Evolutionary conservation across 805 yeast genomes (phyloP).

Genomic region (Wickerhamiella dianesei): DNA sequence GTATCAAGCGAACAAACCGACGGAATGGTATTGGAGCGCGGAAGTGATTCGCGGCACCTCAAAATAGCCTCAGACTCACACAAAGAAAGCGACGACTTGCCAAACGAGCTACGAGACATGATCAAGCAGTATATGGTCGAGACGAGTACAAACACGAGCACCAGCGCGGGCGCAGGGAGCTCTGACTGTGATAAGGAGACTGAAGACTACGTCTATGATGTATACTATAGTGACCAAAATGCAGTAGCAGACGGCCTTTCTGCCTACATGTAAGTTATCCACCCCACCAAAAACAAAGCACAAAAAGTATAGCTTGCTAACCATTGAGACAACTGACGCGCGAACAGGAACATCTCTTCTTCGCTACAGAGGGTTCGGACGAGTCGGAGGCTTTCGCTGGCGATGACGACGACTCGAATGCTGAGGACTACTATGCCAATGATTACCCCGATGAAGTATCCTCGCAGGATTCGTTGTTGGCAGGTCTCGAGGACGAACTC

Average conservation of each 20-base stretch:
- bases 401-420: conserved; percentile 35
- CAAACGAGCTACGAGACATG: conserved; percentile 64
- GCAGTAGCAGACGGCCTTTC: background rate
- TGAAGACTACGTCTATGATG: conserved; percentile 83
- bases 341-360: conserved; percentile 20
- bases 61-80: background rate
- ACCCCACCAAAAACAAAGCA: background rate
- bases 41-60: background rate
- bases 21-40: background rate
- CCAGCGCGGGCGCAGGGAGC: background rate
- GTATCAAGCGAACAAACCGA: background rate
- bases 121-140: conserved; percentile 39
- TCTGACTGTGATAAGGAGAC: conserved; percentile 20
- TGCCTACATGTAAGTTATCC: conserved; percentile 24
- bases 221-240: conserved; percentile 45
- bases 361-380: conserved; percentile 29
- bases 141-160: background rate
- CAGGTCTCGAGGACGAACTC: conserved; percentile 12
- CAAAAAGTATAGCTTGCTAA: conserved; percentile 5
- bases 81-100: conserved; percentile 26
- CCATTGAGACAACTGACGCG: conserved; percentile 18
- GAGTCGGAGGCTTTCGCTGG: conserved; percentile 20
- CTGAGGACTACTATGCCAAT: conserved; percentile 81
- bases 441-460: conserved; percentile 83
- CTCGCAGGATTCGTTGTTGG: conserved; percentile 8